Conservation (phyloP, 2,329 filamentous ascomycete species). For the Diaporthe helianthi region DNA sequence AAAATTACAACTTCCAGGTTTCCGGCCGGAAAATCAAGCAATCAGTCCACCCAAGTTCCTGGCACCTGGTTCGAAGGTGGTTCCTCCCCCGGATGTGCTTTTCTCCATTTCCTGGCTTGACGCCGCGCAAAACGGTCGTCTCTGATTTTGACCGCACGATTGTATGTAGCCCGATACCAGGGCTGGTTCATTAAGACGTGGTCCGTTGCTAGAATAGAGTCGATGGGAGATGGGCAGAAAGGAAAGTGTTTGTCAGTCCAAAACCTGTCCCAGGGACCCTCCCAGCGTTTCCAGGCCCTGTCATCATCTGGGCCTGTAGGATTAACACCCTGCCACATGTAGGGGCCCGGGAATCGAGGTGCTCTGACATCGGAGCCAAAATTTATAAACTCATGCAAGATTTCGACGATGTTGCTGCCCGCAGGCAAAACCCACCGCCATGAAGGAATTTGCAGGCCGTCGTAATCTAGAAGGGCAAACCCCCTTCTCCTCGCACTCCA, state of each 20-base stretch:
- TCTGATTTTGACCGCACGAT: neutral
- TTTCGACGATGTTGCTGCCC: neutral
- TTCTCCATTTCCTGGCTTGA: conserved; percentile 9
- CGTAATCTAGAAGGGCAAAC: neutral
- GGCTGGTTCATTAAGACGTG: fast-evolving
- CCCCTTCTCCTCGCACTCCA: neutral
- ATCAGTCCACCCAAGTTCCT: conserved; percentile 4
- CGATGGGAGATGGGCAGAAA: neutral
- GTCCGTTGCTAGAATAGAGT: neutral
- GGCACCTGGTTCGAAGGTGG: neutral
- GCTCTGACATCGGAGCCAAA: neutral
- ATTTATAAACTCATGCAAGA: neutral
- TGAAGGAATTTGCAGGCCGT: neutral
- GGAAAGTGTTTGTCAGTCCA: no score
- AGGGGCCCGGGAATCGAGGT: no score
- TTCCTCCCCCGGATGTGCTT: neutral
- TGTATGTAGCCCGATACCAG: neutral
- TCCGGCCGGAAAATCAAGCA: no score
- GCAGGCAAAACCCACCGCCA: neutral
- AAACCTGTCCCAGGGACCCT: fast-evolving
- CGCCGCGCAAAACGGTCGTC: neutral
- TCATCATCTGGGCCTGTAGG: neutral
- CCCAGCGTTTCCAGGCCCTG: neutral
- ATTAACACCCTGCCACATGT: fast-evolving
- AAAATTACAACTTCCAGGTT: no score